Evolutionary conservation across 345 rosid genomes (phyloP).

Genomic region (Ceriops decandra): DNA sequence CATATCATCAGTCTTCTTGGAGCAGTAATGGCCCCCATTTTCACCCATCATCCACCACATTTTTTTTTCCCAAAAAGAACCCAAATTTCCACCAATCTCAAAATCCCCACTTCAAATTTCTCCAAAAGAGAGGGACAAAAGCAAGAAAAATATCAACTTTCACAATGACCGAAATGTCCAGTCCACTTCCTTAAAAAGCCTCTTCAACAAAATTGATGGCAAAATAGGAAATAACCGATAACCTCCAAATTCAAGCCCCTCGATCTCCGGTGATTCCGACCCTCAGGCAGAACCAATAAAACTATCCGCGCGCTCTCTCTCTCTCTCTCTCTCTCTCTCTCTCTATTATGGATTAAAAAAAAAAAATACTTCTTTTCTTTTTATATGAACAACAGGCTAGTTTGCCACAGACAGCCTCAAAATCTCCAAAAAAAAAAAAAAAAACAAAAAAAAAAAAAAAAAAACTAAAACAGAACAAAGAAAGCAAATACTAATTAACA

Average conservation of each 20-base stretch:
- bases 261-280: constrained; percentile 19
- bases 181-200: background rate
- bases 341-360: background rate
- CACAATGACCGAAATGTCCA: background rate
- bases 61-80: constrained; percentile 3
- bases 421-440: background rate
- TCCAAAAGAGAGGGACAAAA: background rate
- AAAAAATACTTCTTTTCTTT: background rate
- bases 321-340: background rate
- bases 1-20: constrained; percentile 88
- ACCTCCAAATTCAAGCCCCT: background rate
- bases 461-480: background rate
- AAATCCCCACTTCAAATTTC: constrained; percentile 5
- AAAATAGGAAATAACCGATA: background rate
- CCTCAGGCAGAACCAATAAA: constrained; percentile 5
- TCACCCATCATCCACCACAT: constrained; percentile 99
- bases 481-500: background rate
- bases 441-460: background rate
- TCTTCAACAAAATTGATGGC: background rate
- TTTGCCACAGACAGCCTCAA: background rate
- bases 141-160: background rate
- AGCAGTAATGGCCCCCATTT: constrained; percentile 82
- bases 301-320: constrained; percentile 9
- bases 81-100: background rate
- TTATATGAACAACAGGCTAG: background rate